These are phyloP conservation scores for Metschnikowia matae DNA, from an alignment of 805 yeast genomes.

Conservation along the genomic window DNA sequence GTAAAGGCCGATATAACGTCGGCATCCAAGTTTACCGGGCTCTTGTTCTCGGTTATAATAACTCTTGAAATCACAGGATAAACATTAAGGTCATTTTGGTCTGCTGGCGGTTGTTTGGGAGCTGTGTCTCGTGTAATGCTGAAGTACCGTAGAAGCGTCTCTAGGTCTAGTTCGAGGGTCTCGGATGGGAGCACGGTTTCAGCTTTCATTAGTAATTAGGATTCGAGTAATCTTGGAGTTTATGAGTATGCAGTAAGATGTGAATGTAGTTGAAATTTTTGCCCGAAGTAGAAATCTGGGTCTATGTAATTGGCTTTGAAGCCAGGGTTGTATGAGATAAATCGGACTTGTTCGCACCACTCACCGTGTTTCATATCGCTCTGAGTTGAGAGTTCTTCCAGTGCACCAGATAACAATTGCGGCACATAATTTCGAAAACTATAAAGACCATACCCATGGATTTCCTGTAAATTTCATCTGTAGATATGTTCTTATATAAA, in stretches of 20 bases:
- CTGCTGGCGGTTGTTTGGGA: neutral
- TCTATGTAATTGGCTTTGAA: too few relatives aligned
- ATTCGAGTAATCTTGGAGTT: neutral
- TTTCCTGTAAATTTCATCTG: too few relatives aligned
- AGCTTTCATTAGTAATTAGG: neutral
- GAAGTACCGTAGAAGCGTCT: conserved; percentile 12
- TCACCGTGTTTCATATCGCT: too few relatives aligned
- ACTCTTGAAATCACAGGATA: conserved; percentile 1
- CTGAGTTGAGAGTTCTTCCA: too few relatives aligned
- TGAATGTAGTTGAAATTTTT: neutral
- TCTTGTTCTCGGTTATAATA: neutral
- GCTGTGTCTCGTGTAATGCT: neutral
- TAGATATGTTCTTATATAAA: too few relatives aligned
- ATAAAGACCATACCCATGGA: too few relatives aligned
- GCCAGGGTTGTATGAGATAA: too few relatives aligned
- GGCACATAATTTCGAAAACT: too few relatives aligned
- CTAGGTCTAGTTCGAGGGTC: conserved; percentile 16
- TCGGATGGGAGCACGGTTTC: conserved; percentile 5
- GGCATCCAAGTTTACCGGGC: neutral
- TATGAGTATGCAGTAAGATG: neutral
- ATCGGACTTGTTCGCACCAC: too few relatives aligned
- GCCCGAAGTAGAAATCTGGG: too few relatives aligned
- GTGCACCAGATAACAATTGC: too few relatives aligned
- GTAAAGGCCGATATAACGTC: neutral
- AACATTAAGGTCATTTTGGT: neutral